These are phyloP conservation scores for Aspergillus udagawae DNA, from an alignment of 2,329 filamentous ascomycete genomes.

Conservation along the genomic window DNA sequence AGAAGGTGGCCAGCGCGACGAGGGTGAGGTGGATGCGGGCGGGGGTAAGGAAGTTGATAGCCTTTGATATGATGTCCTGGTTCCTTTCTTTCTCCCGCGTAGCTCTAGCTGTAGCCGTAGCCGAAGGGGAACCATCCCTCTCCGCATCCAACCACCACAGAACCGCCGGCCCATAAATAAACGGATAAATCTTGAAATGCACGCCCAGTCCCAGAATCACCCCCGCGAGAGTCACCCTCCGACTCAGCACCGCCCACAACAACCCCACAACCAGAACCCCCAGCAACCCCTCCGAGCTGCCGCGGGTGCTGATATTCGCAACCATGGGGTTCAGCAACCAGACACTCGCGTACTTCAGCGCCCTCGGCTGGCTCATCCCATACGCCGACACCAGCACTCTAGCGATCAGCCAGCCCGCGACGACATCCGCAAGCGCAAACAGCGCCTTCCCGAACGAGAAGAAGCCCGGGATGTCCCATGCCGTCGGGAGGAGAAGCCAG, in stretches of 20 bases:
- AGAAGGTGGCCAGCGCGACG: conserved; percentile 69
- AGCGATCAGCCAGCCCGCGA: conserved; percentile 76
- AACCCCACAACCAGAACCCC: conserved; percentile 79
- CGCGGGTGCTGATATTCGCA: conserved; percentile 89
- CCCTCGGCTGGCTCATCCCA: conserved; percentile 50
- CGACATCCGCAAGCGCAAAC: conserved; percentile 77
- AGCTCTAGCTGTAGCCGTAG: not conserved
- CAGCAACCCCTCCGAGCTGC: conserved; percentile 86
- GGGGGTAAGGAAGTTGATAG: conserved; percentile 36
- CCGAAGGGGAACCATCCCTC: conserved; percentile 9
- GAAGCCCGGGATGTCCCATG: conserved; percentile 43
- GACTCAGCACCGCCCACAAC: conserved; percentile 72
- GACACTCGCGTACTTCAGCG: conserved; percentile 74
- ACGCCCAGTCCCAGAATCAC: conserved; percentile 75
- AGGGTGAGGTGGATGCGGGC: conserved; percentile 39
- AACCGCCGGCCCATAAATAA: conserved; percentile 74
- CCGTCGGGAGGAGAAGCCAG: conserved; percentile 83
- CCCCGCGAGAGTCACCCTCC: conserved; percentile 63
- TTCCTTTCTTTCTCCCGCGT: not conserved
- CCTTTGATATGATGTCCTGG: conserved; percentile 9
- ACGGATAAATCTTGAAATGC: conserved; percentile 98
- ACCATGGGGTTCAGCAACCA: conserved; percentile 99
- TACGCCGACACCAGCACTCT: conserved; percentile 47
- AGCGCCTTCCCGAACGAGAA: conserved; percentile 81
- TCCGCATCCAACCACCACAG: conserved; percentile 41